Percentiles rank a stretch among this genome's conserved stretches.
These are phyloP conservation scores for Colletotrichum higginsianum DNA, from an alignment of 2,329 filamentous ascomycete genomes.

Conservation along the genomic window DNA sequence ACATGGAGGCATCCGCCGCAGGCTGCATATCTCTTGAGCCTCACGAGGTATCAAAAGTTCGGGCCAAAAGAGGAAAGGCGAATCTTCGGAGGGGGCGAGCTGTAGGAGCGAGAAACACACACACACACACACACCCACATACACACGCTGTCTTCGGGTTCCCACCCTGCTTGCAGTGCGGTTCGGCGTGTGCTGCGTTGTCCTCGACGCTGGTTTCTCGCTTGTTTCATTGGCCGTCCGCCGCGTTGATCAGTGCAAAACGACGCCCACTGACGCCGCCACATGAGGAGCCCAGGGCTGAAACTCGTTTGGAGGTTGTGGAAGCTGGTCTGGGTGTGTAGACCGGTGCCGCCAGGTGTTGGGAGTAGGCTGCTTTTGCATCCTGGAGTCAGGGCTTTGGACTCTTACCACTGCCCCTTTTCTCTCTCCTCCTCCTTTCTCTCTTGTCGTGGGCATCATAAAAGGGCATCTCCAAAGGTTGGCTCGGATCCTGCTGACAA, in stretches of 20 bases:
- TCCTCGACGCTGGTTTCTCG: constrained; percentile 20
- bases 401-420: not conserved
- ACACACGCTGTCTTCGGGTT: not conserved
- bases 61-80: constrained; percentile 9
- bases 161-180: constrained; percentile 15
- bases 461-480: not conserved
- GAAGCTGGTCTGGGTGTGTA: constrained; percentile 2
- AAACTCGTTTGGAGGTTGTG: constrained; percentile 15
- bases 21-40: constrained; percentile 19
- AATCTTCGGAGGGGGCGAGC: not conserved
- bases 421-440: too few relatives aligned
- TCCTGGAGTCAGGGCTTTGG: constrained; percentile 18
- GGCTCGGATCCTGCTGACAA: constrained; percentile 20
- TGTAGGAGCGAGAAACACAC: too few relatives aligned
- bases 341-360: not conserved
- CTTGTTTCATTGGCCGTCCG: constrained; percentile 34
- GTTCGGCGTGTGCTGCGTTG: constrained; percentile 27
- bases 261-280: constrained; percentile 17
- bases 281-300: constrained; percentile 17
- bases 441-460: not conserved
- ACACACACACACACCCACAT: too few relatives aligned
- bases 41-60: constrained; percentile 32
- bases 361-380: not conserved
- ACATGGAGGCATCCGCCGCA: constrained; percentile 7
- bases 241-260: constrained; percentile 27